These are phyloP conservation scores for fission yeast (Schizosaccharomyces pombe) DNA, from an alignment of 805 yeast genomes.

Conservation along the genomic window DNA sequence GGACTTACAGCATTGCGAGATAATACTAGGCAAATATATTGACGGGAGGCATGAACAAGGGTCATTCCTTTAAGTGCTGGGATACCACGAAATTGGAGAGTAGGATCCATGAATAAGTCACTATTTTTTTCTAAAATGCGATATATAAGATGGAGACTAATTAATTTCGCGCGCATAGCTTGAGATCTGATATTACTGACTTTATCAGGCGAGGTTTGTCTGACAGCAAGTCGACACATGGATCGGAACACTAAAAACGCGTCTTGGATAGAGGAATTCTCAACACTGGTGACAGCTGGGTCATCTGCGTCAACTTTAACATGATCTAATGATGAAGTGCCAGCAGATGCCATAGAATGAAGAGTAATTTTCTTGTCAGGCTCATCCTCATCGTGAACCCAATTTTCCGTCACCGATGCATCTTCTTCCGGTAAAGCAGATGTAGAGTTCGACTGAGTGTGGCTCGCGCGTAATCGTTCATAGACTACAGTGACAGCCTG, in stretches of 20 bases:
- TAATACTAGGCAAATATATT: conserved; percentile 57
- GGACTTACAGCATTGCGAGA: conserved; percentile 86
- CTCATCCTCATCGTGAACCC: not conserved
- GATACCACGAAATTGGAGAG: conserved; percentile 24
- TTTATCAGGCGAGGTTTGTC: conserved; percentile 24
- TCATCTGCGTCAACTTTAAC: conserved; percentile 14
- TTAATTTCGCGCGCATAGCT: conserved; percentile 69
- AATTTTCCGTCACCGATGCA: not conserved
- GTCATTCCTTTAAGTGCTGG: conserved; percentile 17
- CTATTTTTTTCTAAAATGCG: conserved; percentile 67
- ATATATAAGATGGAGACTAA: conserved; percentile 71
- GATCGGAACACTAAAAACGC: conserved; percentile 85
- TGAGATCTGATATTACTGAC: conserved; percentile 52
- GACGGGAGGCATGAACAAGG: conserved; percentile 19
- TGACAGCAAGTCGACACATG: conserved; percentile 78
- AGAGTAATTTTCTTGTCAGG: not conserved
- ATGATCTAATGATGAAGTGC: conserved; percentile 14
- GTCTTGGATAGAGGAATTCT: conserved; percentile 51
- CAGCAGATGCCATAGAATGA: conserved; percentile 13
- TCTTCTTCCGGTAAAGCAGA: conserved; percentile 1
- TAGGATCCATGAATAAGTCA: conserved; percentile 34
- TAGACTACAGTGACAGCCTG: conserved; percentile 74
- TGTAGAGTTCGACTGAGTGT: conserved; percentile 5
- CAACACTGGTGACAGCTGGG: conserved; percentile 27
- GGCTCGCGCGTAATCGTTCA: conserved; percentile 31